Percentiles rank a stretch among this genome's conserved stretches.
phyloP scores from a whole-genome alignment of 139 green algal genomes.

The Chlamydomonas incerta region DNA sequence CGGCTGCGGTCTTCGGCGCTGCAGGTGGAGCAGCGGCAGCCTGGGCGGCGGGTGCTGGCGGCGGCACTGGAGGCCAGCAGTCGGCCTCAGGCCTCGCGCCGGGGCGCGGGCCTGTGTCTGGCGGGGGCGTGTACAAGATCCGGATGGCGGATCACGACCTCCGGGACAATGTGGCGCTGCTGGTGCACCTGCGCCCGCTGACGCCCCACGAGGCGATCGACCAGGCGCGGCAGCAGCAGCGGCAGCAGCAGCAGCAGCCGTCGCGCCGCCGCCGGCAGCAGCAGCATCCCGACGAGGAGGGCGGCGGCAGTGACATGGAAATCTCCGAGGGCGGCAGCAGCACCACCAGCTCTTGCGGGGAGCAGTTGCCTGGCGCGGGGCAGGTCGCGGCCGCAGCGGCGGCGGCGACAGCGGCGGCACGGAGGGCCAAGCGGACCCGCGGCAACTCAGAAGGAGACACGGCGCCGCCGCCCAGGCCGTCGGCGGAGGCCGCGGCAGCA shows the following conservation, averaged over 20 bases:
- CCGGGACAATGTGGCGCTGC: constrained; percentile 82
- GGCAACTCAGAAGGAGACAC: background rate
- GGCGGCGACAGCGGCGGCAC: no score
- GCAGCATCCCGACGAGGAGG: background rate
- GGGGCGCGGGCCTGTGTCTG: background rate
- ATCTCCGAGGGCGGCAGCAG: background rate
- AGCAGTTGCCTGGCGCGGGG: background rate
- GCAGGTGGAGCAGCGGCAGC: no score
- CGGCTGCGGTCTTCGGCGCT: no score
- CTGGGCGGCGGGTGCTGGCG: no score
- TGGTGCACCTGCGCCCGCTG: constrained; percentile 59
- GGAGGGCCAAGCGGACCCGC: background rate
- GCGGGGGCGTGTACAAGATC: background rate
- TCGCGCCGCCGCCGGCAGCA: background rate
- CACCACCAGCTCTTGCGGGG: background rate
- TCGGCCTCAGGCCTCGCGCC: no score
- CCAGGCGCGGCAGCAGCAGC: background rate
- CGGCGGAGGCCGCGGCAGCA: background rate
- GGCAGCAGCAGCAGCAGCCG: background rate
- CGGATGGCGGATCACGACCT: constrained; percentile 63
- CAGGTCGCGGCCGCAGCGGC: no score
- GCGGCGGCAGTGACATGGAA: background rate
- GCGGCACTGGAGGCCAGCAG: no score
- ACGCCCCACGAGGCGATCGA: background rate
- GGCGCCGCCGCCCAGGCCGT: no score